These are phyloP conservation scores for Pistacia integerrima DNA, from an alignment of 345 rosid genomes.

Conservation along the genomic window DNA sequence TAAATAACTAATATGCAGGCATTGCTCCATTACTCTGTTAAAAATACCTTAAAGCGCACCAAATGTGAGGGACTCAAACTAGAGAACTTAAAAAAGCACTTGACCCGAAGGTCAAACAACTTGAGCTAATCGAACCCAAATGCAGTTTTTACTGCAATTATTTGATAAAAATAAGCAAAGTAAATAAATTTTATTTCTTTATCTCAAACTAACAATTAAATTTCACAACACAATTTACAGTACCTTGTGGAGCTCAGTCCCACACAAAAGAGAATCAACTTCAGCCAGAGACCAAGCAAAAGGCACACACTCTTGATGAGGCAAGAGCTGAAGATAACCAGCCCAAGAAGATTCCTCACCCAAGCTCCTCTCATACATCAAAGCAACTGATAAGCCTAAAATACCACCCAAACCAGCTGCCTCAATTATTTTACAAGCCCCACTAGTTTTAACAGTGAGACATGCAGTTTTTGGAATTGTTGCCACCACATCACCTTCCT, in stretches of 20 bases:
- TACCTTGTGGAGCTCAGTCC: conserved; percentile 93
- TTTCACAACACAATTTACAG: neutral
- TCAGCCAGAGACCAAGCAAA: conserved; percentile 65
- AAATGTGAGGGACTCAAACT: no score
- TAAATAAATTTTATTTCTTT: no score
- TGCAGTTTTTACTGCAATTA: no score
- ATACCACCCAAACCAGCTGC: conserved; percentile 61
- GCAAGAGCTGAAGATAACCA: conserved; percentile 74
- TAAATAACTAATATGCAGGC: neutral
- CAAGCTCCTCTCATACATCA: conserved; percentile 85
- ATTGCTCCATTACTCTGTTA: neutral
- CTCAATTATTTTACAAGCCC: conserved; percentile 55
- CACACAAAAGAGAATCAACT: conserved; percentile 61
- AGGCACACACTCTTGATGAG: conserved; percentile 61
- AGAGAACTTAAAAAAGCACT: no score
- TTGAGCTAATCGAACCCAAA: no score
- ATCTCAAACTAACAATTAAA: no score
- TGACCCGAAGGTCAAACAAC: no score
- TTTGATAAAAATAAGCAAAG: no score
- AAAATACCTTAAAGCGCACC: no score
- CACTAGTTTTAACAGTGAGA: conserved; percentile 68
- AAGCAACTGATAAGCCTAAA: conserved; percentile 69
- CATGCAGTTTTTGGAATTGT: conserved; percentile 75
- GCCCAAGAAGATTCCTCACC: conserved; percentile 74
- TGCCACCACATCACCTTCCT: conserved; percentile 76